Base-by-base conservation (phyloP, 129 eudicot genomes). In the Pittosporum tobira region DNA sequence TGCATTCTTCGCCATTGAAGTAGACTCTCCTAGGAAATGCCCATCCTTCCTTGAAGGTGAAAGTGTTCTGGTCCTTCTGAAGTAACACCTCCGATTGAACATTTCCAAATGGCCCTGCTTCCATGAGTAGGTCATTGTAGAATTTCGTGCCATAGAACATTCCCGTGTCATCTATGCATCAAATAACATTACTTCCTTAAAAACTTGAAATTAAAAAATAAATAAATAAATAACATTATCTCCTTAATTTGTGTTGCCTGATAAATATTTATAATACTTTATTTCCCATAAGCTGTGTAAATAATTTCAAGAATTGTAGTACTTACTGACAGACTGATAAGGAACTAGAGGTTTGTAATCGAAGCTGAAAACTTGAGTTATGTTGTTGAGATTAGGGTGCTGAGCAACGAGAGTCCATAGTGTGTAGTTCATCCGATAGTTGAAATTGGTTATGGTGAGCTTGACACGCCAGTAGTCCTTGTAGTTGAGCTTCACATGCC, bases 1-100 rank as follows among this genome's bases (percentile, higher is more conserved):
- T 76, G 68, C 96, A 88, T 31, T 88, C 94, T 13, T 88, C 96
- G 28, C 96, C 96, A 51, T 88, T 88, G 77, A 88, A 88, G 75
- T 88, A 88, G 30, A 88, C 94, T 69, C 74, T 84, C 55, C 94
- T 61, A 1, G 96, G 96, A 18, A 88, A 88, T 0, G 90, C 94
- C 96, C 96, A 88, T 68, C 96, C 96, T 66, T 88, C 81, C 65
- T 72, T 74, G 57, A 88, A 67, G 38, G 87, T 73, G 72, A 88
- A 88, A 0, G 89, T 81, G 80, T 83, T 61, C 76, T 68, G 81
- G 74, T 88, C 94, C 63, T 88, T 88, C 68, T 78, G 87, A 40
- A 88, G 77, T 24, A 88, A 78, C 19, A 88, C 56, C 61, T 88
- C 96, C 0, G 94, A 84, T 64, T 88, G 96, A 18, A 88, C 76